phyloP scores from a whole-genome alignment of 1,139 yeast genomes.

The Scheffersomyces insectosa region DNA sequence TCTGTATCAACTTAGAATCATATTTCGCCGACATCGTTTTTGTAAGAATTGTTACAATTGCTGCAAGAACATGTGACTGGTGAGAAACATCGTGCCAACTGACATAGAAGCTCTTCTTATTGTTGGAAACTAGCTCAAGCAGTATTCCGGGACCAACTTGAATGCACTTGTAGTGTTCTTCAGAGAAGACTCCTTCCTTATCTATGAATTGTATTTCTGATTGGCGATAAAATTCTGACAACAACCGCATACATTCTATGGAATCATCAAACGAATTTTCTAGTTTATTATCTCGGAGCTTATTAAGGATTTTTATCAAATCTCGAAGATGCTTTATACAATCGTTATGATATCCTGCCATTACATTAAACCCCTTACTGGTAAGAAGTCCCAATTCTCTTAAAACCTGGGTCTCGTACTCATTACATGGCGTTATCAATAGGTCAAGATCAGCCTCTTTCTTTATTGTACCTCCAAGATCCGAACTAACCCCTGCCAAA shows the following conservation, averaged over 20 bases:
- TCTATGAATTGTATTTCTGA: conserved; percentile 8
- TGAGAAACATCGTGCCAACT: conserved; percentile 22
- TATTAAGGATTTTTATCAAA: conserved; percentile 15
- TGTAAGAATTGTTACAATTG: conserved; percentile 15
- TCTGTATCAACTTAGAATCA: conserved; percentile 37
- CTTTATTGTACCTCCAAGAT: conserved; percentile 18
- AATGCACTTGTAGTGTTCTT: conserved; percentile 3
- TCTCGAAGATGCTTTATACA: conserved; percentile 13
- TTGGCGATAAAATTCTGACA: conserved; percentile 11
- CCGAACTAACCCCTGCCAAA: conserved; percentile 18
- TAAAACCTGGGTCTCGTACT: conserved; percentile 13
- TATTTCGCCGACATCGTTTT: conserved; percentile 36
- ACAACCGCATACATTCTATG: conserved; percentile 15
- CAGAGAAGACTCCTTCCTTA: conserved; percentile 7
- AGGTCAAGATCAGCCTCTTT: conserved; percentile 15
- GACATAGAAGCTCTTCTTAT: conserved; percentile 8
- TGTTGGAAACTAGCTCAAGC: conserved; percentile 11
- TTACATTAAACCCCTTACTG: conserved; percentile 15
- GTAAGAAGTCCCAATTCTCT: conserved; percentile 14
- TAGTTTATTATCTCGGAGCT: conserved; percentile 7
- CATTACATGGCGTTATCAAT: conserved; percentile 10
- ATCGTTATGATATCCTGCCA: conserved; percentile 16
- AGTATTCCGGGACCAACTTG: conserved; percentile 5
- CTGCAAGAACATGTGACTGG: conserved; percentile 16
- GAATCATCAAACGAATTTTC: conserved; percentile 10